phyloP scores from a whole-genome alignment of 345 rosid genomes.

The Brassica incana region DNA sequence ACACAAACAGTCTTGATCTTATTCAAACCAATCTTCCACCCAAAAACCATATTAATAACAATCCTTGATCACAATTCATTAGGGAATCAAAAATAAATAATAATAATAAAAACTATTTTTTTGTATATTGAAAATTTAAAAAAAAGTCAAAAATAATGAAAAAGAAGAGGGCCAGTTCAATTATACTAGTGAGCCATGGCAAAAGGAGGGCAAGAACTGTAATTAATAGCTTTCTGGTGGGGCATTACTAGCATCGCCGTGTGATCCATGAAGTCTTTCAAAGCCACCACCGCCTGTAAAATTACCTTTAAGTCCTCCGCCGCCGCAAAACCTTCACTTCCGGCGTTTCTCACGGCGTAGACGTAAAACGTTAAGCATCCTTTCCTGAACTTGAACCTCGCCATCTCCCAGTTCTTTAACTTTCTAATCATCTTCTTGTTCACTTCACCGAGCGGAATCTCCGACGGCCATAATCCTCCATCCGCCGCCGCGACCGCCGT shows the following conservation, averaged over 20 bases:
- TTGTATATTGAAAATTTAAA: not conserved
- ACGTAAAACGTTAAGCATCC: slow-evolving; percentile 97
- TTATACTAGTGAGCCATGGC: slow-evolving; percentile 72
- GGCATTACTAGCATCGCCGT: slow-evolving; percentile 95
- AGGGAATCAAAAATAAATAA: slow-evolving; percentile 26
- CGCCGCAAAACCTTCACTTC: slow-evolving; percentile 57
- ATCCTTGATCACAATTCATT: not conserved
- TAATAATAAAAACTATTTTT: not conserved
- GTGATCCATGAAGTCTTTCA: slow-evolving; percentile 96
- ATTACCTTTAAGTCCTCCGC: slow-evolving; percentile 80
- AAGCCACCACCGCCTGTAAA: slow-evolving; percentile 78
- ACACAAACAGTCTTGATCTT: slow-evolving; percentile 6
- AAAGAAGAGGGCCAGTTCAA: not conserved
- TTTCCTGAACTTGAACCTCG: slow-evolving; percentile 90
- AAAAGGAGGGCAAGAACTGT: slow-evolving; percentile 42
- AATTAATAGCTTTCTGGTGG: slow-evolving; percentile 76
- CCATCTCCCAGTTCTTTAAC: slow-evolving; percentile 70
- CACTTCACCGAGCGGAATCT: slow-evolving; percentile 84
- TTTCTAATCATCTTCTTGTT: slow-evolving; percentile 82
- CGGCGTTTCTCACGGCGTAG: slow-evolving; percentile 69
- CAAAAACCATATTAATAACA: slow-evolving; percentile 8
- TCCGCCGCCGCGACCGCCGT: slow-evolving; percentile 46
- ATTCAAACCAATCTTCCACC: slow-evolving; percentile 16
- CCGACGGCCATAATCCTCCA: slow-evolving; percentile 64
- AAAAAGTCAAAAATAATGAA: not conserved